Evolutionary conservation across 2,329 filamentous ascomycete genomes (phyloP).

Genomic region (Pochonia chlamydosporia): DNA sequence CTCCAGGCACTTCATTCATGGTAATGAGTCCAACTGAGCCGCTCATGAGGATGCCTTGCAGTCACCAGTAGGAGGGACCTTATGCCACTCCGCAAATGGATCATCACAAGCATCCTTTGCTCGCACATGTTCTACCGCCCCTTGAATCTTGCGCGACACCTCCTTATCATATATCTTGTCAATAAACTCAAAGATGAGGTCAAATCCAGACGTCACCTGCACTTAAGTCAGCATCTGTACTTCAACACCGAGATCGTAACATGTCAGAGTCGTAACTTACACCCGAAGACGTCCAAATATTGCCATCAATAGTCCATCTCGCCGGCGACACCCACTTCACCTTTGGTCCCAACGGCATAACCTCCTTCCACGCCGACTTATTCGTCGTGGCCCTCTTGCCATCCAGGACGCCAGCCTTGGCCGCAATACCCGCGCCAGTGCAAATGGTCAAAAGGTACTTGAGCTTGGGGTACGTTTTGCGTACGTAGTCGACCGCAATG

Average conservation of each 20-base stretch:
- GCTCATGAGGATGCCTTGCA: not conserved
- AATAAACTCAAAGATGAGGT: conserved; percentile 14
- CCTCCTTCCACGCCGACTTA: conserved; percentile 47
- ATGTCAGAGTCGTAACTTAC: too few relatives aligned
- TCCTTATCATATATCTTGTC: conserved; percentile 10
- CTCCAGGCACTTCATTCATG: too few relatives aligned
- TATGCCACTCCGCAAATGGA: conserved; percentile 10
- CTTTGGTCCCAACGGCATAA: conserved; percentile 36
- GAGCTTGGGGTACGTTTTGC: conserved; percentile 36
- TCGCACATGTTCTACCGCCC: conserved; percentile 10
- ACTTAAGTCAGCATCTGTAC: not conserved
- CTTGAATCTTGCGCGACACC: conserved; percentile 3
- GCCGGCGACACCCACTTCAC: conserved; percentile 55
- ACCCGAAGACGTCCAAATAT: conserved; percentile 60
- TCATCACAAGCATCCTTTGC: conserved; percentile 14
- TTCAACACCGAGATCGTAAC: too few relatives aligned
- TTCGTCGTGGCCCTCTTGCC: conserved; percentile 59
- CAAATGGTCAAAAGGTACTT: conserved; percentile 59
- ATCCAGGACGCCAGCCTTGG: conserved; percentile 52
- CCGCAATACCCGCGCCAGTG: conserved; percentile 54
- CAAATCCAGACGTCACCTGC: conserved; percentile 11
- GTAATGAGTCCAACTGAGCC: too few relatives aligned
- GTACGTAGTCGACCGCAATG: conserved; percentile 34
- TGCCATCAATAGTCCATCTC: conserved; percentile 59
- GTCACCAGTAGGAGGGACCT: conserved; percentile 8